Evolutionary conservation across 2,329 filamentous ascomycete genomes (phyloP), one percentile per base, ranked within the genome.

Genomic region (Hirsutella rhossiliensis): DNA sequence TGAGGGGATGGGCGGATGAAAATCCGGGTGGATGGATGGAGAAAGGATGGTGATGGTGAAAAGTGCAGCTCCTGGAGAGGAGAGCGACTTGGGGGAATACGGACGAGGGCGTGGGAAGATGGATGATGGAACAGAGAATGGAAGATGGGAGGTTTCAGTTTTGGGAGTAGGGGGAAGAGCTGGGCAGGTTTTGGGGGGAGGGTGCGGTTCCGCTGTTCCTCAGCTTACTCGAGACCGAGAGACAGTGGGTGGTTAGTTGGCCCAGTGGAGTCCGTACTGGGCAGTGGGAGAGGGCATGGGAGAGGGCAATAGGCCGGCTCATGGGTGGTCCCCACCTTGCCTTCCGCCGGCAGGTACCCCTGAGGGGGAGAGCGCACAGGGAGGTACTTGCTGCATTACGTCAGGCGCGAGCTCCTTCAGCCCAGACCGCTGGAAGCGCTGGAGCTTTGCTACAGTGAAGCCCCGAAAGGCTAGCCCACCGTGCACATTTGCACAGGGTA

Each of bases 1-100:
- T 27, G 40, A 43, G 45, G 57, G 57, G 64, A 61, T 61, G 63
- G 56, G 61, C 52, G 57, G 53, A 45, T 23, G 41, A 27, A 32
- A 19, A 34, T 29, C n/a, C 19, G 23, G 42, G 39, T 29, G 36
- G 42, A 34, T 28, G 30, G 38, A 38, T 19, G 36, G 37, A 41
- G n/a, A 41, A 42, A 47, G 34, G 42, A 39, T 43, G 44, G 44
- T 46, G 44, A 30, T 36, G 41, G 42, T 23, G 30, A n/a, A 48
- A 53, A 54, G 58, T 62, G 55, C 60, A 62, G 57, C 59, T 62
- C 58, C 56, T 52, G 44, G 45, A 30, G 39, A 37, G 34, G 40
- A 38, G 43, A 51, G 45, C 45, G 50, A 59, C 55, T 19, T 20
- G 45, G 20, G 32, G 27, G 38, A 19, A 39, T 50, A 47, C 30